A percentile compares a stretch with the other conserved stretches of the same genome.
Evolutionary conservation across 2,329 filamentous ascomycete genomes (phyloP).

Genomic region (Alternaria tenuissima): DNA sequence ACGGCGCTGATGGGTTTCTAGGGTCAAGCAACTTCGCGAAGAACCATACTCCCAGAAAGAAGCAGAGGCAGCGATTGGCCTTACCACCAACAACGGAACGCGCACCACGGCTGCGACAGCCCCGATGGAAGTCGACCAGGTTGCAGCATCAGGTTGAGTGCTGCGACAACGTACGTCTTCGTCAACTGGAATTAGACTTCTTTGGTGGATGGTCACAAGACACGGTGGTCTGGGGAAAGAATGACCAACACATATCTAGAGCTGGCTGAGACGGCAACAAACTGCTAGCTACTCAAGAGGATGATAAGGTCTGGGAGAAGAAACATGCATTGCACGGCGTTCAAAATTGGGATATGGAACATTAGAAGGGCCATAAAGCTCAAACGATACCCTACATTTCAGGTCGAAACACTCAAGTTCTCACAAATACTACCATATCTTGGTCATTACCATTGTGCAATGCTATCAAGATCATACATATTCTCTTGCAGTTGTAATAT

Average conservation of each 20-base stretch:
- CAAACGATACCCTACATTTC: constrained; percentile 45
- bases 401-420: not conserved
- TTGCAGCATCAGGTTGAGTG: constrained; percentile 22
- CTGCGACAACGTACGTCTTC: not conserved
- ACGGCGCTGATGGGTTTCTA: constrained; percentile 50
- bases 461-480: fast-evolving
- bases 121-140: constrained; percentile 47
- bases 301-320: not conserved
- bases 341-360: constrained; percentile 32
- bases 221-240: not conserved
- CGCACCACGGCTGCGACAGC: constrained; percentile 39
- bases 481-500: not conserved
- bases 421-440: not conserved
- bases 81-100: constrained; percentile 73
- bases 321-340: constrained; percentile 45
- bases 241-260: not conserved
- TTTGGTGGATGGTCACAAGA: not conserved
- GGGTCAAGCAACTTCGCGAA: constrained; percentile 81
- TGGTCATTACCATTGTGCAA: not conserved
- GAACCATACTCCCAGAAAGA: constrained; percentile 87
- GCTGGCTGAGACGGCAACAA: not conserved
- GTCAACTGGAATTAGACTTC: not conserved
- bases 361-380: constrained; percentile 37
- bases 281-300: not conserved
- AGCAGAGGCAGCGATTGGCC: constrained; percentile 80